Conservation (phyloP, 768 basidiomycete genomes). For the Dentipellis sp. region DNA sequence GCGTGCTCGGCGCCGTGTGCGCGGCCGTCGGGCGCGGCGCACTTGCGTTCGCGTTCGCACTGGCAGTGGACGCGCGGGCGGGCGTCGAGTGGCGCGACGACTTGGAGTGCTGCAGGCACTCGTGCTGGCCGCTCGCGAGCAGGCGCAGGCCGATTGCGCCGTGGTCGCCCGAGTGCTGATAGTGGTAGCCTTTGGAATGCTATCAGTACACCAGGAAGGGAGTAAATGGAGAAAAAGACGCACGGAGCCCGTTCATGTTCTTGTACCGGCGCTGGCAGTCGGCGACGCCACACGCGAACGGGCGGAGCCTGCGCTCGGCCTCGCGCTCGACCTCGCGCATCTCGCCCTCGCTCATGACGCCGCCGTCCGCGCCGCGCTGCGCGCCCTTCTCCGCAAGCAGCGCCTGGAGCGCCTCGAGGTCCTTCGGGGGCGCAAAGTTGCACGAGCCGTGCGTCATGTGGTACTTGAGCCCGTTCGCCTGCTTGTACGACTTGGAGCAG, state of each 20-base stretch:
- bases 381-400: slow-evolving; percentile 43
- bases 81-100: background rate
- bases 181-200: slow-evolving; percentile 73
- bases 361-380: slow-evolving; percentile 21
- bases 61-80: background rate
- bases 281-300: slow-evolving; percentile 85
- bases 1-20: background rate
- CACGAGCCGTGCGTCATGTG: slow-evolving; percentile 91
- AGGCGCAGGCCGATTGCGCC: slow-evolving; percentile 82
- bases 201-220: slow-evolving; percentile 2
- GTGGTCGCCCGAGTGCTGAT: slow-evolving; percentile 94
- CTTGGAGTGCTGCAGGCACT: slow-evolving; percentile 32
- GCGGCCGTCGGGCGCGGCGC: no score
- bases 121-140: slow-evolving; percentile 67
- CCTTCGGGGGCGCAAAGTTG: slow-evolving; percentile 87
- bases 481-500: slow-evolving; percentile 95
- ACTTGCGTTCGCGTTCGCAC: background rate
- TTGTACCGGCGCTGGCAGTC: slow-evolving; percentile 87
- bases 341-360: slow-evolving; percentile 49
- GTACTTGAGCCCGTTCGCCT: slow-evolving; percentile 92
- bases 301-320: slow-evolving; percentile 72
- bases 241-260: slow-evolving; percentile 93
- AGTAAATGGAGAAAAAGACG: slow-evolving; percentile 10
- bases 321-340: slow-evolving; percentile 70
- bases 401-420: slow-evolving; percentile 68